Conservation (phyloP, 2,329 filamentous ascomycete species). For the Colletotrichum sp. region DNA sequence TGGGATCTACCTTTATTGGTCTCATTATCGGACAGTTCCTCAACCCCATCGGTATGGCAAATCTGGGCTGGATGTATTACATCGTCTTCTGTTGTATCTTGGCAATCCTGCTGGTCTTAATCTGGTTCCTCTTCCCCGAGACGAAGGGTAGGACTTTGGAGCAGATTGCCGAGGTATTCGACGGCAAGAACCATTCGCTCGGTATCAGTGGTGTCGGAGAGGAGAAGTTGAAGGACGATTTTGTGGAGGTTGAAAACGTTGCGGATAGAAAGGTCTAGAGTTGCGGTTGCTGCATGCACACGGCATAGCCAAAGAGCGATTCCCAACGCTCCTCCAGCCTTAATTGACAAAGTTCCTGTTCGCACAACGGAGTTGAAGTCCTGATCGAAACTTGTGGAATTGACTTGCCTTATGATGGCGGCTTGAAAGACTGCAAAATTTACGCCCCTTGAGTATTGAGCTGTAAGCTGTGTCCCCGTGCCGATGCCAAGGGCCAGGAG, state of each 20-base stretch:
- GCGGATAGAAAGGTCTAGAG: not conserved
- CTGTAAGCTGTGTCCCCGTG: too few relatives aligned
- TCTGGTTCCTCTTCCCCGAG: slow-evolving; percentile 32
- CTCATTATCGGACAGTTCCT: slow-evolving; percentile 46
- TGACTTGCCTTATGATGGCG: too few relatives aligned
- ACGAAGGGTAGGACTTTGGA: slow-evolving; percentile 29
- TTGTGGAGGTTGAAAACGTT: slow-evolving; percentile 4
- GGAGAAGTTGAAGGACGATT: not conserved
- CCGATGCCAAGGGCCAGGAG: not conserved
- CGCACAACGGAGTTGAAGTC: not conserved
- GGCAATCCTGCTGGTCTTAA: slow-evolving; percentile 15
- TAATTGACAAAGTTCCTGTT: not conserved
- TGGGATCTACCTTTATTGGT: slow-evolving; percentile 23
- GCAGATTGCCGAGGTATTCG: slow-evolving; percentile 24
- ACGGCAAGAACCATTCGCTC: slow-evolving; percentile 12
- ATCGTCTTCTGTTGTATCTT: slow-evolving; percentile 26
- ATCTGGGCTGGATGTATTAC: slow-evolving; percentile 28
- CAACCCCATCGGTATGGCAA: slow-evolving; percentile 43
- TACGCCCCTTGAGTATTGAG: not conserved
- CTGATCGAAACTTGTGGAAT: not conserved
- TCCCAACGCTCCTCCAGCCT: not conserved
- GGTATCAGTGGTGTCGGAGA: not conserved
- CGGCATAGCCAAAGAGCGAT: not conserved
- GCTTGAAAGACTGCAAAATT: not conserved
- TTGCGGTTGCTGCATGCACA: not conserved